These are phyloP conservation scores for Dictyostelium citrinum DNA, from an alignment of 78 protist species.

Conservation along the genomic window DNA sequence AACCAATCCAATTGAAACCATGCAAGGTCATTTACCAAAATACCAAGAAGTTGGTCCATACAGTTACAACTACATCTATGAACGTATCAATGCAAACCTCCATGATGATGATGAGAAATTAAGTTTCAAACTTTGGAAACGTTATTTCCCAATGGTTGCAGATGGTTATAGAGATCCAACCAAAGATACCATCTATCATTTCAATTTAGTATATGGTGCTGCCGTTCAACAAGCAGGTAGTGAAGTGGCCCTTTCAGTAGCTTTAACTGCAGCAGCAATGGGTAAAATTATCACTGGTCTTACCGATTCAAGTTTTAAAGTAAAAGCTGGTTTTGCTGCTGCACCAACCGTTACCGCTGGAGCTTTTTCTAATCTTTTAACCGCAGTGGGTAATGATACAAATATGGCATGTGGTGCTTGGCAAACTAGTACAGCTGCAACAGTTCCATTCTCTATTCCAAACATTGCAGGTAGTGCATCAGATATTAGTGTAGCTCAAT, in stretches of 20 bases:
- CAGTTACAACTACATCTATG: constrained; percentile 17
- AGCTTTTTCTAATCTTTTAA: not conserved
- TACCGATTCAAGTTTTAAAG: not conserved
- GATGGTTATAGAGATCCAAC: not conserved
- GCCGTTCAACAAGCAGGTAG: not conserved
- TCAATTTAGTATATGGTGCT: constrained; percentile 43
- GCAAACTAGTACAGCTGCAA: not conserved
- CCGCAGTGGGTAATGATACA: not conserved
- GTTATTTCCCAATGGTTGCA: not conserved
- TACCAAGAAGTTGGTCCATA: constrained; percentile 66
- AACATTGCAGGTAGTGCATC: not conserved
- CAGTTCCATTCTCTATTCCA: not conserved
- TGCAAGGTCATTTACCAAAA: constrained; percentile 10
- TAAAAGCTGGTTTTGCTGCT: not conserved
- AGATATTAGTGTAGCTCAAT: not conserved
- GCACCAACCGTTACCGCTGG: not conserved
- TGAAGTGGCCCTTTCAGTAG: not conserved
- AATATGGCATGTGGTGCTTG: not conserved
- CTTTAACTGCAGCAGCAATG: not conserved
- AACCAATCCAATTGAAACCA: constrained; percentile 19
- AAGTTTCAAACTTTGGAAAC: constrained; percentile 23
- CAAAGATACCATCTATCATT: constrained; percentile 33
- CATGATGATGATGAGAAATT: constrained; percentile 7
- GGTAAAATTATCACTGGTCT: not conserved
- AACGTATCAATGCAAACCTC: not conserved